A percentile compares a stretch with the other conserved stretches of the same genome.
Conservation (phyloP, 75 land plant species). For the Picea glauca region DNA sequence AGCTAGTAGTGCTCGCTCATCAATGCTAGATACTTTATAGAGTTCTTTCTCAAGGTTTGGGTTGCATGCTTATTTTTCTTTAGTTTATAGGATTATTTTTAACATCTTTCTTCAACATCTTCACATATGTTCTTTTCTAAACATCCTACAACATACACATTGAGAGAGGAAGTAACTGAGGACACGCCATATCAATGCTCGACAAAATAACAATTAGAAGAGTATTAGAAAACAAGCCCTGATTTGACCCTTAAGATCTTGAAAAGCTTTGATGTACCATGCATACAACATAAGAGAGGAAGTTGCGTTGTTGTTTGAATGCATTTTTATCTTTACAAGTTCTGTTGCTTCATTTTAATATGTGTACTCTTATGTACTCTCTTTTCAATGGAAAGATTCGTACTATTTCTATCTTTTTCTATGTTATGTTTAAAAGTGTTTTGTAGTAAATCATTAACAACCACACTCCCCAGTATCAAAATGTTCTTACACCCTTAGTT, state of each 20-base stretch:
- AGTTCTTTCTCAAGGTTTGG: constrained; percentile 94
- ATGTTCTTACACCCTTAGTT: constrained; percentile 97
- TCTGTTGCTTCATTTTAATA: neutral
- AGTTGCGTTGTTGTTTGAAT: neutral
- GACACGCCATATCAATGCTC: constrained; percentile 96
- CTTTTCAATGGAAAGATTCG: neutral
- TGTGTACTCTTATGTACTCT: neutral
- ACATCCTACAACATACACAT: constrained; percentile 92
- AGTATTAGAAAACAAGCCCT: constrained; percentile 96
- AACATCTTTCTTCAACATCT: too few species aligned
- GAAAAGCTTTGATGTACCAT: constrained; percentile 72
- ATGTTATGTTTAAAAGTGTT: too few species aligned
- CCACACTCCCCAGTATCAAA: constrained; percentile 74
- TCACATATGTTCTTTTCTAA: too few species aligned
- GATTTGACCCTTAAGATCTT: constrained; percentile 96
- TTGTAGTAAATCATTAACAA: too few species aligned
- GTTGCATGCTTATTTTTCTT: neutral
- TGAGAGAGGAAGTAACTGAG: constrained; percentile 97
- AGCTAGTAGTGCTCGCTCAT: constrained; percentile 97
- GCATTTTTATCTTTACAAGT: neutral
- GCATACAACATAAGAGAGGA: too few species aligned
- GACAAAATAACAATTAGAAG: constrained; percentile 98
- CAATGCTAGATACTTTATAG: constrained; percentile 95
- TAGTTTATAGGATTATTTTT: neutral
- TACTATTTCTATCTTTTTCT: too few species aligned